Percentiles rank a stretch among this genome's conserved stretches.
These are phyloP conservation scores for Sporothrix brunneoviolacea DNA, from an alignment of 2,329 filamentous ascomycete genomes.

Conservation along the genomic window DNA sequence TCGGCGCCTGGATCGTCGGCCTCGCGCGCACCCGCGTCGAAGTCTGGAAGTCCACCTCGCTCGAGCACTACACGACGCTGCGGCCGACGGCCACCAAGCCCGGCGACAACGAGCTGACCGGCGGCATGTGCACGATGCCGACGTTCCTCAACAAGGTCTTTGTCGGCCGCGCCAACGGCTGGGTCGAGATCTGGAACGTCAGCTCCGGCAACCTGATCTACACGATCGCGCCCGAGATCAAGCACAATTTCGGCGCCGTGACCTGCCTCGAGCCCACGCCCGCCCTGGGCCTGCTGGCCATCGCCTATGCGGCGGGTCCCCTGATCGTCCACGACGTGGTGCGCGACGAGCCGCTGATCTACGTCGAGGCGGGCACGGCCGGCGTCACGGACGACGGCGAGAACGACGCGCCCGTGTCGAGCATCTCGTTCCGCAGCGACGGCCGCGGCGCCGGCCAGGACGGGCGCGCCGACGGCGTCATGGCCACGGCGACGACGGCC, in stretches of 20 bases:
- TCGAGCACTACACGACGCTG: conserved; percentile 88
- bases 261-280: conserved; percentile 80
- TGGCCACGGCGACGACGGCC: conserved; percentile 77
- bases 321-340: conserved; percentile 77
- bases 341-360: conserved; percentile 65
- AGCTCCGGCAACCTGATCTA: conserved; percentile 88
- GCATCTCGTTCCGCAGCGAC: conserved; percentile 86
- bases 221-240: conserved; percentile 59
- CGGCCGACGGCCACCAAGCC: conserved; percentile 50
- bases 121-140: conserved; percentile 78
- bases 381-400: conserved; percentile 13
- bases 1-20: conserved; percentile 87
- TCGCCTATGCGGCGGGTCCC: conserved; percentile 76
- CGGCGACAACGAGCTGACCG: conserved; percentile 63
- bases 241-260: conserved; percentile 65
- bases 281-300: conserved; percentile 76
- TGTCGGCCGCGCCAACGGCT: conserved; percentile 77
- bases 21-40: conserved; percentile 70
- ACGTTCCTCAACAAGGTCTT: conserved; percentile 96
- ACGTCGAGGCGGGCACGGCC: conserved; percentile 56
- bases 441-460: conserved; percentile 82
- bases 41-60: conserved; percentile 77
- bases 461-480: conserved; percentile 77
- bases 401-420: conserved; percentile 61
- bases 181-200: conserved; percentile 95